Evolutionary conservation across 306 rosid species (phyloP), one percentile per base, ranked within the genome.

Genomic region (Glycine latifolia): DNA sequence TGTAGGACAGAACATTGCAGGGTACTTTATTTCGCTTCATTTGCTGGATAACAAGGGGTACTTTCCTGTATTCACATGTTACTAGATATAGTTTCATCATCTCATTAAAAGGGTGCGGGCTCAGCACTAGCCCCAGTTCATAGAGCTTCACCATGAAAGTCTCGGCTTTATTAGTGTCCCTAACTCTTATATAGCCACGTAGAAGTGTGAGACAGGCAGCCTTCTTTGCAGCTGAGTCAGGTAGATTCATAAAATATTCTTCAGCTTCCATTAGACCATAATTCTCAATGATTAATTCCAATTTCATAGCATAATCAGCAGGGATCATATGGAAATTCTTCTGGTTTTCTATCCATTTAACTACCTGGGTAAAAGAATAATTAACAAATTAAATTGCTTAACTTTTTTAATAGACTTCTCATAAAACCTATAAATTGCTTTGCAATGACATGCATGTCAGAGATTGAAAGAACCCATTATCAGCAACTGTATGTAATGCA

Each of bases 81-180:
- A 86, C 88, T 71, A 88, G 13, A 85, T 95, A 95, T 80, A 95
- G 84, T 77, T 91, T 95, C 97, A 92, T 95, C 97, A 92, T 92
- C 87, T 91, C 95, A 79, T 95, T 95, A 83, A 82, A 92, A 6
- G 86, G 91, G 81, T 88, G 90, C 39, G 95, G 85, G 77, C 70
- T 84, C 50, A 91, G 82, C 26, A 91, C 82, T 49, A 95, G 85
- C 77, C 98, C 98, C 83, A 87, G 53, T 7, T 73, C 87, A 73
- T 87, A 89, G 71, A 92, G 89, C 87, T 87, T 91, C 71, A 71
- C 87, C 97, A 95, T 92, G 78, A 91, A 77, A 10, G 77, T 84
- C 86, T 95, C 97, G 0, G 98, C 98, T 67, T 84, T 95, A 65
- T 33, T 50, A 0, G 77, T 77, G 66, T 92, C 87, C 79, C 90